Base-by-base conservation (phyloP, 1,139 yeast species). In the Yamadazyma triangularis region DNA sequence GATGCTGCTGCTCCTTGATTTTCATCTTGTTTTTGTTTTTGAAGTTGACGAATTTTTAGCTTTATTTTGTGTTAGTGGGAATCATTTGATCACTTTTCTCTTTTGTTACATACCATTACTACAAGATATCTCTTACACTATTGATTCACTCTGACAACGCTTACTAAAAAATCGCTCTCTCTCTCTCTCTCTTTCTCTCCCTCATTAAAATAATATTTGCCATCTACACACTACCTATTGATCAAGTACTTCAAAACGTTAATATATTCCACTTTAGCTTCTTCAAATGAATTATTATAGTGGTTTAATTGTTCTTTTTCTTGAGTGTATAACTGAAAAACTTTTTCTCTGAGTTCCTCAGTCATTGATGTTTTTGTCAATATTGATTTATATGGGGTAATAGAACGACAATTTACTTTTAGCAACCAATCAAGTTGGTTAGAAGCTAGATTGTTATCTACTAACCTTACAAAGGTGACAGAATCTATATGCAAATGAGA, bases 11-110 rank as follows among this genome's bases (percentile, higher is more conserved):
- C 55, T 18, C 6, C 6, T 9, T 18, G 20, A 14, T 51, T 55
- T 38, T 63, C 64, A 40, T 71, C 67, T 39, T 74, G 79, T 45
- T 72, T 73, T 52, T 74, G 71, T 54, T 72, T 71, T 47, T 77
- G 82, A 25, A 77, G 54, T 45, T 73, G 77, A 38, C 82, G 76
- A 32, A 77, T 65, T 55, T 76, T 77, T 27, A 77, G 50, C 81
- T 42, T 18, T 12, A 5, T 13, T 2, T 35, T 35, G 33, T 35
- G 41, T 38, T 5, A 11, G n/a, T n/a, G n/a, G n/a, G n/a, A n/a
- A n/a, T n/a, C n/a, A n/a, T n/a, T n/a, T n/a, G n/a, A n/a, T n/a
- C n/a, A n/a, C n/a, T n/a, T n/a, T n/a, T n/a, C n/a, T n/a, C n/a
- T n/a, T n/a, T n/a, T n/a, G n/a, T n/a, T n/a, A 29, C 31, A 24